These are phyloP conservation scores for Rhododendron simsii DNA, from an alignment of 148 eudicot species.

Conservation along the genomic window DNA sequence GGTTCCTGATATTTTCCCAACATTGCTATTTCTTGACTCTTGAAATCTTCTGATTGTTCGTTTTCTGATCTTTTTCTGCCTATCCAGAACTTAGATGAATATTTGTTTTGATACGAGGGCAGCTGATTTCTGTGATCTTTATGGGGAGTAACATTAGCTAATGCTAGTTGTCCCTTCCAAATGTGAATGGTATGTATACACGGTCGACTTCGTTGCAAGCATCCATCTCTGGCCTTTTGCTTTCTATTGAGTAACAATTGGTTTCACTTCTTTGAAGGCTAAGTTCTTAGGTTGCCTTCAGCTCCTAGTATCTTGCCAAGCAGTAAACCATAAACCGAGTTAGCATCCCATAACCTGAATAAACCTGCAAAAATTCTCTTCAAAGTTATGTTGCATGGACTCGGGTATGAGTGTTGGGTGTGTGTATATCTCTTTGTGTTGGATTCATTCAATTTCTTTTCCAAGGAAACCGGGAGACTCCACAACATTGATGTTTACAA, in stretches of 20 bases:
- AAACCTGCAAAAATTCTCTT: neutral
- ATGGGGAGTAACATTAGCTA: neutral
- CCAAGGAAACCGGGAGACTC: too few relatives aligned
- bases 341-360: neutral
- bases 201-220: neutral
- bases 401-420: neutral
- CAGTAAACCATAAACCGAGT: neutral
- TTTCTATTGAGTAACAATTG: neutral
- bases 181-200: neutral
- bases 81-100: neutral
- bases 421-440: too few relatives aligned
- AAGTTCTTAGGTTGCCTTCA: neutral
- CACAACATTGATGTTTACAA: too few relatives aligned
- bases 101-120: neutral
- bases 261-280: neutral
- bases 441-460: too few relatives aligned
- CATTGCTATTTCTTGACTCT: neutral
- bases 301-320: neutral
- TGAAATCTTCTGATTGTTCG: neutral
- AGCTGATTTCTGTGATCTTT: neutral
- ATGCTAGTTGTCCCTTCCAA: neutral
- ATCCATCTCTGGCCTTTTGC: neutral
- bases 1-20: neutral
- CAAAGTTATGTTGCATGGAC: neutral
- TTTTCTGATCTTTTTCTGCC: neutral